A percentile compares a stretch with the other conserved stretches of the same genome.
Conservation (phyloP, 495 filamentous ascomycete genomes). For the Parachaetomium inaequale region DNA sequence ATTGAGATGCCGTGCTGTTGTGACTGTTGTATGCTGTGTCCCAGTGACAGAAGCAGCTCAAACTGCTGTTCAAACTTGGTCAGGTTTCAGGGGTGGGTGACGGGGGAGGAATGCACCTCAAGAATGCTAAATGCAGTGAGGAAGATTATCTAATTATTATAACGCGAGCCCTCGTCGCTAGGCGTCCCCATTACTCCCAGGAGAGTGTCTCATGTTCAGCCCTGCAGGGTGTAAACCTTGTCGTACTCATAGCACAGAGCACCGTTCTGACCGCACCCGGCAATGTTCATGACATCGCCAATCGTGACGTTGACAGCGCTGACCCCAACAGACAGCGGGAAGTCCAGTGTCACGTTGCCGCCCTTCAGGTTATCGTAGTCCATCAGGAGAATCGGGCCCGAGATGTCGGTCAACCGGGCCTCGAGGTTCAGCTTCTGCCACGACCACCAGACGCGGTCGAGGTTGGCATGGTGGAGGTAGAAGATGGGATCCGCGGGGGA, state of each 20-base stretch:
- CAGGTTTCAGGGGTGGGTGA: no score
- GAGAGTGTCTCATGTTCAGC: not conserved
- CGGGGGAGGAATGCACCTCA: no score
- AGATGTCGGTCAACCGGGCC: constrained; percentile 37
- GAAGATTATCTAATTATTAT: no score
- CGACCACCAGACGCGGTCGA: constrained; percentile 42
- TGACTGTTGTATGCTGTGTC: no score
- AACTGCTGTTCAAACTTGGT: no score
- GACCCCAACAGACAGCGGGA: constrained; percentile 31
- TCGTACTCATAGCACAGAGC: constrained; percentile 43
- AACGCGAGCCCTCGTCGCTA: no score
- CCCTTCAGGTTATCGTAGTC: constrained; percentile 18
- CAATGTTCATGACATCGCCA: constrained; percentile 37
- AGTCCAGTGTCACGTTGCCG: constrained; percentile 34
- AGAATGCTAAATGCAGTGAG: no score
- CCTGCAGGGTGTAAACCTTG: constrained; percentile 18
- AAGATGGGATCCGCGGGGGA: constrained; percentile 7
- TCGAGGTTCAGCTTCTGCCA: constrained; percentile 39
- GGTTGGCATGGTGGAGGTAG: constrained; percentile 39
- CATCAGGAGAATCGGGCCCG: constrained; percentile 27
- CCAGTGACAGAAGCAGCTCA: no score
- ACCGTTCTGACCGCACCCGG: constrained; percentile 26
- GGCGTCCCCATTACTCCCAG: no score
- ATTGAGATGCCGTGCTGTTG: no score
- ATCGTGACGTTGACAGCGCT: constrained; percentile 34